Evolutionary conservation across 202 grass and related monocot species (phyloP), one percentile per base, ranked within the genome.

Genomic region (Setaria italica): DNA sequence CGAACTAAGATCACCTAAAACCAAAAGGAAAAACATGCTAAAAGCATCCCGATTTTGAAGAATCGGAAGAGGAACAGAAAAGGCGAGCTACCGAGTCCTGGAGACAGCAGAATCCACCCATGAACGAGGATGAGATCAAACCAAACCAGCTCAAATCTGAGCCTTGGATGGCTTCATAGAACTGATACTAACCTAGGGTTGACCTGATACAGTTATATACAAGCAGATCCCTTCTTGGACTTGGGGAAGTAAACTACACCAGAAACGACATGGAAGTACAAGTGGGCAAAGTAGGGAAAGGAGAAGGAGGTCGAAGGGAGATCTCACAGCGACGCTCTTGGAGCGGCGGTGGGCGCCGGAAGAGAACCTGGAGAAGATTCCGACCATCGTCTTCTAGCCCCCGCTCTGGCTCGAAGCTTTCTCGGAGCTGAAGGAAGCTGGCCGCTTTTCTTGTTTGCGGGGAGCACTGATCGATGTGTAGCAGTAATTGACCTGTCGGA

Each of bases 291-390:
- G 54, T 83, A 74, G 68, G 55, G 17, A 73, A 87, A 39, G 21
- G 25, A 29, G 29, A 55, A 43, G 55, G 70, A 11, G 47, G 56
- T 11, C 6, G 47, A 20, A 62, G 51, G 32, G 39, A 64, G 78
- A 66, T 17, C 87, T 90, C 88, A 93, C 94, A 21, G 79, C 73
- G 11, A 85, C 84, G 62, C 94, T 95, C 84, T 88, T 83, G 49
- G 94, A 86, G 45, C 94, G 94, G 71, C 94, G 94, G 83, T 95
- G 94, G 68, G 68, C 56, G 17, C 72, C 85, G 84, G 88, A 32
- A 55, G 85, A 87, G 75, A 96, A 78, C 80, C 89, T 85, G 72
- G 94, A 86, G 74, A 96, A 96, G 84, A 96, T 91, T 12, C 94
- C 89, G 64, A 96, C 94, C 94, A 96, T 96, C 37, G 75, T 45